Percentiles rank a stretch among this genome's conserved stretches.
These are phyloP conservation scores for Scenedesmus sp. DNA, from an alignment of 163 green algal species.

Conservation along the genomic window DNA sequence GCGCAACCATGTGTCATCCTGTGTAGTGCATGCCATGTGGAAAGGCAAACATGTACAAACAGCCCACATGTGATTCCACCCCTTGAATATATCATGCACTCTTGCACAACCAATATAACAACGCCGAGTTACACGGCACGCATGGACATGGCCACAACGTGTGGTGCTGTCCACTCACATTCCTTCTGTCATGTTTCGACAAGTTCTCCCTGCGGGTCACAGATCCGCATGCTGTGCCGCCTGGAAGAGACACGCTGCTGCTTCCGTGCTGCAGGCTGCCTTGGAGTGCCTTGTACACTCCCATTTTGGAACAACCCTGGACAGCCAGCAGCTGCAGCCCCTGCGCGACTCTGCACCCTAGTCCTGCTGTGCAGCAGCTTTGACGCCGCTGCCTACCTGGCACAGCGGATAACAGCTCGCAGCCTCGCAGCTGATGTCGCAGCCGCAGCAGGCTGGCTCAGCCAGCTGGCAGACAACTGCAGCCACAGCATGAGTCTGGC, in stretches of 20 bases:
- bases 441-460: conserved; percentile 5
- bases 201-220: too few relatives aligned
- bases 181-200: too few relatives aligned
- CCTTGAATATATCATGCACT: too few relatives aligned
- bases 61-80: too few relatives aligned
- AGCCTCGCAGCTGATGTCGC: conserved; percentile 4
- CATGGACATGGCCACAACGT: too few relatives aligned
- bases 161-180: too few relatives aligned
- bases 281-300: not conserved
- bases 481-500: not conserved
- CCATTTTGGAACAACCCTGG: not conserved
- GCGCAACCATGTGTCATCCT: too few relatives aligned
- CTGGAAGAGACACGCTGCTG: not conserved
- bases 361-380: conserved; percentile 33
- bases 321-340: conserved; percentile 1
- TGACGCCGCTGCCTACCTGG: not conserved
- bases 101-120: too few relatives aligned
- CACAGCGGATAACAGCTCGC: not conserved
- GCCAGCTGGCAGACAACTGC: not conserved
- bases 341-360: not conserved
- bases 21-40: too few relatives aligned
- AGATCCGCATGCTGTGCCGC: too few relatives aligned
- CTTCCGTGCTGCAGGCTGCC: conserved; percentile 11
- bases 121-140: too few relatives aligned
- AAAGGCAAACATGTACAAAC: too few relatives aligned